A percentile compares a stretch with the other conserved stretches of the same genome.
These are phyloP conservation scores for Debaryomyces nepalensis DNA, from an alignment of 1,139 yeast genomes.

Conservation along the genomic window DNA sequence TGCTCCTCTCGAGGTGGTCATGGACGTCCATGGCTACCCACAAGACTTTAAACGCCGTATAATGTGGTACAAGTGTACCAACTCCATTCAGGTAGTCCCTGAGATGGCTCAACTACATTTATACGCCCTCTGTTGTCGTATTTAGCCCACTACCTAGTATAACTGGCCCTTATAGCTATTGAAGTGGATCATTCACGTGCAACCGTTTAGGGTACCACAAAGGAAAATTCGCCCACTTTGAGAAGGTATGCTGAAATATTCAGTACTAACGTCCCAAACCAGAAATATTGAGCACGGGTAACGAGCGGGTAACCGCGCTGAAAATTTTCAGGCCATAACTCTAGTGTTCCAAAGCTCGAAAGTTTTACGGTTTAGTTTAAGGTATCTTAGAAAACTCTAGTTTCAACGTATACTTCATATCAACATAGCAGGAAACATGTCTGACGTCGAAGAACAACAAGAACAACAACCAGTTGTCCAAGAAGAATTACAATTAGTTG, in stretches of 20 bases:
- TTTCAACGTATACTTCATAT: slow-evolving; percentile 12
- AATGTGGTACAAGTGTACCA: no score
- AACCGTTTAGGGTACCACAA: slow-evolving; percentile 15
- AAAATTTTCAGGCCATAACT: slow-evolving; percentile 16
- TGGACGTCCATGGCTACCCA: background rate
- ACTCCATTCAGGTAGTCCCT: no score
- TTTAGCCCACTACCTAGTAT: no score
- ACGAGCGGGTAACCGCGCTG: slow-evolving; percentile 18
- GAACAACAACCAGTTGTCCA: slow-evolving; percentile 58
- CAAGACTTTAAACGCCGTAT: no score
- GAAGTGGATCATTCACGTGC: slow-evolving; percentile 15
- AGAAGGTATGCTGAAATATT: slow-evolving; percentile 17
- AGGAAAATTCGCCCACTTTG: slow-evolving; percentile 8
- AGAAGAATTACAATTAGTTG: slow-evolving; percentile 80
- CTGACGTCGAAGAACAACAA: slow-evolving; percentile 57
- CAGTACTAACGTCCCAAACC: slow-evolving; percentile 14
- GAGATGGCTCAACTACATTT: no score
- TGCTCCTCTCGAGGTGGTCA: background rate
- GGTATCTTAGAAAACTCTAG: slow-evolving; percentile 6
- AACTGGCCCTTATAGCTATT: background rate
- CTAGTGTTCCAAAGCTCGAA: slow-evolving; percentile 10
- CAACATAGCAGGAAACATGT: slow-evolving; percentile 35
- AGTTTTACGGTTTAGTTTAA: slow-evolving; percentile 11
- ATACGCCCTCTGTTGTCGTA: no score
- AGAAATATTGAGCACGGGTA: slow-evolving; percentile 14